Evolutionary conservation across 352 stramenopile species (phyloP), one percentile per base, ranked within the genome.

Genomic region (Pythium oligandrum): DNA sequence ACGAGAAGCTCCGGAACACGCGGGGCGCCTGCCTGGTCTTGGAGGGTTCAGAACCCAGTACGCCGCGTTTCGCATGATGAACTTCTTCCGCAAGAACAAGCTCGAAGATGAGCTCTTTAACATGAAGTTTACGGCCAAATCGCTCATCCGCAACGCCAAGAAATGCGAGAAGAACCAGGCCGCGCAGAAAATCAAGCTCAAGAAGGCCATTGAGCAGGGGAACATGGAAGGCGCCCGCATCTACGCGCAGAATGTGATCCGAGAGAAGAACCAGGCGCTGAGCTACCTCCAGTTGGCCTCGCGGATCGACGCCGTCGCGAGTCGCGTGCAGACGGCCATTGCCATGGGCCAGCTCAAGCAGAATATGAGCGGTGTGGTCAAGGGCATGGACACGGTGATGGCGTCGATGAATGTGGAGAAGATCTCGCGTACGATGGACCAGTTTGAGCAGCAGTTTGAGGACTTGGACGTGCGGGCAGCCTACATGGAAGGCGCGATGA

Each of bases 371-470:
- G 88, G 90, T 37, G 95, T 99, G 7, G 94, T 98, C 36, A 96
- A 92, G 59, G 97, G 96, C 40, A 99, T 99, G 96, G 88, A 97
- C 68, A 97, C 86, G 42, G 93, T 96, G 35, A 89, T 99, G 73
- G 87, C 93, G 49, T 91, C 80, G 8, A 99, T 99, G 96, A 95
- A 99, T 68, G 86, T 98, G 35, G 94, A 98, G 64, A 96, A 98
- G 75, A 98, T 99, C 55, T 95, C 85, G 50, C 78, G 93, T 56
- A 96, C 90, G 4, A 98, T 99, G 95, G 96, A 99, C 59, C 93
- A 98, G 70, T 99, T 99, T 67, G 97, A 99, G 70, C 84, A 97
- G 66, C 96, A 99, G 75, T 99, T 99, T 78, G 96, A 99, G 66
- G 94, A 98, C 73, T 92, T 99, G 73, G 97, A 99, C 73, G 96